Evolutionary conservation across 352 stramenopile genomes (phyloP).

Genomic region (Globisporangium solare): DNA sequence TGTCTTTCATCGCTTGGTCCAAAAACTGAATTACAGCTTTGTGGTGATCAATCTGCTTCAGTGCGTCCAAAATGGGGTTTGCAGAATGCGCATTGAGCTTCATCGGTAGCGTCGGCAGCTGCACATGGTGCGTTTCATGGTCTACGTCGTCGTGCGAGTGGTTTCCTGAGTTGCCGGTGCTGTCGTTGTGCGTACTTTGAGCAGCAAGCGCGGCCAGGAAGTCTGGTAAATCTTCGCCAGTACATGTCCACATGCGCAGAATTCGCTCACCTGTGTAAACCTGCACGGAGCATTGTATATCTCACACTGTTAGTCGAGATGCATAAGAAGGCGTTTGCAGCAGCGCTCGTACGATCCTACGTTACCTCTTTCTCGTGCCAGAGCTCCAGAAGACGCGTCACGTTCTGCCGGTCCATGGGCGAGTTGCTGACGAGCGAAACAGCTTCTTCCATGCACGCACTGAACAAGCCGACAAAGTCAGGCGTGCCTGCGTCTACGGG

Average conservation of each 20-base stretch:
- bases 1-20: slow-evolving; percentile 47
- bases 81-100: slow-evolving; percentile 73
- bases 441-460: slow-evolving; percentile 53
- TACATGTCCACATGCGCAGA: slow-evolving; percentile 74
- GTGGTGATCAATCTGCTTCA: slow-evolving; percentile 81
- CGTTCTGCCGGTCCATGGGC: slow-evolving; percentile 74
- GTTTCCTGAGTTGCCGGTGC: slow-evolving; percentile 5
- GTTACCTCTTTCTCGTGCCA: slow-evolving; percentile 73
- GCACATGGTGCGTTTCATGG: slow-evolving; percentile 24
- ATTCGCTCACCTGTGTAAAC: slow-evolving; percentile 50
- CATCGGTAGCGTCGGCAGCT: slow-evolving; percentile 31
- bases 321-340: no score
- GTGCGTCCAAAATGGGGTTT: slow-evolving; percentile 65
- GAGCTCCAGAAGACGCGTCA: slow-evolving; percentile 64
- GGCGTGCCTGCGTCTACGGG: background rate
- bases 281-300: slow-evolving; percentile 12
- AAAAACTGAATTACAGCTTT: slow-evolving; percentile 63
- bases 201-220: slow-evolving; percentile 33
- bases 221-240: slow-evolving; percentile 57
- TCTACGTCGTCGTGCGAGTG: slow-evolving; percentile 21
- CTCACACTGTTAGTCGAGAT: background rate
- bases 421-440: slow-evolving; percentile 83
- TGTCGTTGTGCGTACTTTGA: background rate
- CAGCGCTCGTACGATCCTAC: no score
- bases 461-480: slow-evolving; percentile 30